Evolutionary conservation across 192 early-diverging fungal species (phyloP), one percentile per base, ranked within the genome.

Genomic region (Linnemannia elongata): DNA sequence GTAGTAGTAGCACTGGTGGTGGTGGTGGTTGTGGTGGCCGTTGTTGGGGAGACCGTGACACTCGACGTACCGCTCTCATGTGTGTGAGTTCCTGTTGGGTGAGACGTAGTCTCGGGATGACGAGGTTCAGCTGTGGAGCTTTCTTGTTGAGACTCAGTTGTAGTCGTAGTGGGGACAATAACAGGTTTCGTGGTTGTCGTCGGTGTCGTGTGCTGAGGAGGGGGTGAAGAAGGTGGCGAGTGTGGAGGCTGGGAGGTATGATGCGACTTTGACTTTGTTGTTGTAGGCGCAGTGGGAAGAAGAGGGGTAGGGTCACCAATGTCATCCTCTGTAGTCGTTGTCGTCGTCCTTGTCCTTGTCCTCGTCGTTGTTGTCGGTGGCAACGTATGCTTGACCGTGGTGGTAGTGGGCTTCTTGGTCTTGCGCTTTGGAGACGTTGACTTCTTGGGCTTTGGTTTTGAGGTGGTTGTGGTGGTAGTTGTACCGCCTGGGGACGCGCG

Each of bases 281-380:
- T 6, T 27, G 49, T 52, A 20, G 3, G n/a, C 9, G 17, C 0
- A 30, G 30, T 33, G 27, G 9, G 60, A 30, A 30, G 45, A 74
- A 12, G 24, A 20, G 72, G 45, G 4, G 72, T 42, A n/a, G 15
- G 30, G 72, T 74, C 42, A 22, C 49, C 49, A 47, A 27, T 30
- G 72, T n/a, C 27, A 5, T 66, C 60, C 30, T 66, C 60, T 44
- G 57, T 54, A 20, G 41, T 33, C 42, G 57, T 77, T 15, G 76
- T 77, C 76, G 38, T 77, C 69, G 76, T 52, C 36, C 8, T 55
- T 60, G 47, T 76, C 54, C 20, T 76, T 20, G 18, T 38, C 30
- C 35, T 76, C 15, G 75, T 57, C 2, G 35, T 33, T 66, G 60
- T 66, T 47, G 38, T 63, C 27, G n/a, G 22, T 49, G 76, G 35